These are phyloP conservation scores for Psilocybe cyanescens DNA, from an alignment of 768 basidiomycete species.

Conservation along the genomic window DNA sequence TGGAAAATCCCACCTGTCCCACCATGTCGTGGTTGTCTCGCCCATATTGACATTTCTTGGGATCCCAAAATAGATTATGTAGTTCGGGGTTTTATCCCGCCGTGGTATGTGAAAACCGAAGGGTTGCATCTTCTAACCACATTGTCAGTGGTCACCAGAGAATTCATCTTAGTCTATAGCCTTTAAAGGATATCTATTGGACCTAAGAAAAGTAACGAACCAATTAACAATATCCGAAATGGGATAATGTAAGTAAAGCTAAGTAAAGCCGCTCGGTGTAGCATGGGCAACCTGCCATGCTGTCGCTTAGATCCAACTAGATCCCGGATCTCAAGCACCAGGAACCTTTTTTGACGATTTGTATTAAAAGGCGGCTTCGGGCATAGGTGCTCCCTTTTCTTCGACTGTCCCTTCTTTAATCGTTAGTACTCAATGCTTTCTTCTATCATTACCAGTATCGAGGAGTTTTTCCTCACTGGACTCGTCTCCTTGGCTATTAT, in stretches of 20 bases:
- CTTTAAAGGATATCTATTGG: background rate
- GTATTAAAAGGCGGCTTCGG: background rate
- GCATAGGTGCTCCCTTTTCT: background rate
- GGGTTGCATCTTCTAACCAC: background rate
- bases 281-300: background rate
- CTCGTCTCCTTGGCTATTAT: conserved; percentile 23
- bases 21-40: background rate
- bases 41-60: background rate
- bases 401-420: background rate
- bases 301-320: background rate
- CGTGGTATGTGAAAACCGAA: background rate
- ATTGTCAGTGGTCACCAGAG: background rate
- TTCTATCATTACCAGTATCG: conserved; percentile 1
- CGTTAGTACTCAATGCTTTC: background rate
- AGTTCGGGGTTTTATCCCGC: background rate
- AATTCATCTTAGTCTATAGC: background rate
- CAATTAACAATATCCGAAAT: background rate
- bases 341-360: background rate
- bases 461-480: conserved; percentile 25
- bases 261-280: background rate
- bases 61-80: background rate
- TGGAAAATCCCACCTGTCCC: background rate
- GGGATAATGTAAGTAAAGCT: too few species aligned
- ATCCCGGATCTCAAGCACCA: background rate
- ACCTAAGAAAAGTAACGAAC: background rate